Base-by-base conservation (phyloP, 2,329 filamentous ascomycete species). In the Tolypocladium ophioglossoides region DNA sequence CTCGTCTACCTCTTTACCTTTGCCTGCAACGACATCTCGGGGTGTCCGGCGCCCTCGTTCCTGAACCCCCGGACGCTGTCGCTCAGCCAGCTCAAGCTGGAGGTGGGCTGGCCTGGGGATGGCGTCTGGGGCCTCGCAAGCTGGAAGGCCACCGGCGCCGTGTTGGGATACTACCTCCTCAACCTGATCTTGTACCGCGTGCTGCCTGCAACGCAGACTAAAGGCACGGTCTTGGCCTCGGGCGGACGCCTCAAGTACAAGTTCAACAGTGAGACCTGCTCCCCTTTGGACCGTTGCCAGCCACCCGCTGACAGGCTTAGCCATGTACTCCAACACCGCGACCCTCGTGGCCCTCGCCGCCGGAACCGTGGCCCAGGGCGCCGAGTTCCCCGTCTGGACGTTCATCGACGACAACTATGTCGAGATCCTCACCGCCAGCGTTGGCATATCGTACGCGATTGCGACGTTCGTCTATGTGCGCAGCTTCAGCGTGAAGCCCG, bases 391-490 rank as follows among this genome's bases (percentile, higher is more conserved):
- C 10, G 80, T 96, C 52, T 99, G 92, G 92, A 89, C 86, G 30
- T 97, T 91, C 72, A 90, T 97, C 65, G 86, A 87, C 74, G 85
- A 95, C 67, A 92, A 97, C 74, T 95, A 92, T 67, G 66, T 94
- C 52, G 89, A 92, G 68, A 78, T 99, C 52, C 77, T 95, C 35
- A 94, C 90, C 0, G 83, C 86, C 58, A 95, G 91, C 68, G 82
- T 95, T 57, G 63, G 95, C 52, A 85, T 96, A 61, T 78, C 89
- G 14, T 88, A 85, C 62, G 70, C 71, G 8, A 74, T 95, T 18
- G 84, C 92, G 2, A 82, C 82, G 5, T 96, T 84, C 61, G 85
- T 92, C 58, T 97, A 97, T 65, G 70, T 89, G 54, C 79, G 79
- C 62, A 95, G 89, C 66, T 96, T 96, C 74, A 78, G 79, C 52